A percentile compares a stretch with the other conserved stretches of the same genome.
phyloP scores from a whole-genome alignment of 768 basidiomycete genomes.

The Auriculariales sp. region DNA sequence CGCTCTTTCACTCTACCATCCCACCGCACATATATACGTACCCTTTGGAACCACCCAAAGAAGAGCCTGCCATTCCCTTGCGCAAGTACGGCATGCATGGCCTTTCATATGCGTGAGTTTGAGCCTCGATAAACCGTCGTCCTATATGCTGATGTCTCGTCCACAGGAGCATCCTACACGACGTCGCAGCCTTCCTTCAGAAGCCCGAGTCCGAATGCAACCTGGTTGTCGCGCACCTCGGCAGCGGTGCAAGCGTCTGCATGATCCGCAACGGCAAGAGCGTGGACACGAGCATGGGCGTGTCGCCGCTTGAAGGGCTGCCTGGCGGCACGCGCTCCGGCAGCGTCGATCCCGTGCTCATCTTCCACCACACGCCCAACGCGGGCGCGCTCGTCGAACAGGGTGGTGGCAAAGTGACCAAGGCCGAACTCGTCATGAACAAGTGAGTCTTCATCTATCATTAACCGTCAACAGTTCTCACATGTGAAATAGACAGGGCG shows the following conservation, averaged over 20 bases:
- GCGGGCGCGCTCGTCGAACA: slow-evolving; percentile 30
- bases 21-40: slow-evolving; percentile 67
- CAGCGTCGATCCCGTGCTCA: slow-evolving; percentile 67
- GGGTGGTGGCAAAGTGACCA: slow-evolving; percentile 18
- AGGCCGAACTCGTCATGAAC: slow-evolving; percentile 25
- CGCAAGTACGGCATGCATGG: slow-evolving; percentile 92
- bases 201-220: slow-evolving; percentile 43
- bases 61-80: slow-evolving; percentile 43
- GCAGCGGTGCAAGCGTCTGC: slow-evolving; percentile 80
- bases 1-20: slow-evolving; percentile 67
- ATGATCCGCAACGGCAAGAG: slow-evolving; percentile 59
- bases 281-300: slow-evolving; percentile 82
- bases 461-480: neutral
- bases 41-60: slow-evolving; percentile 51
- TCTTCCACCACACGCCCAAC: slow-evolving; percentile 67
- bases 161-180: slow-evolving; percentile 41
- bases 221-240: slow-evolving; percentile 75
- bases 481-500: slow-evolving; percentile 31
- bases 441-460: slow-evolving; percentile 16
- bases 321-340: slow-evolving; percentile 84
- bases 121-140: neutral
- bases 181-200: slow-evolving; percentile 41
- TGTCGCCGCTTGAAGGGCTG: slow-evolving; percentile 77
- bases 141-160: neutral
- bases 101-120: slow-evolving; percentile 39